Percentiles rank a stretch among this genome's conserved stretches.
Evolutionary conservation across 345 rosid genomes (phyloP).

Genomic region (Clarkia xantiana): DNA sequence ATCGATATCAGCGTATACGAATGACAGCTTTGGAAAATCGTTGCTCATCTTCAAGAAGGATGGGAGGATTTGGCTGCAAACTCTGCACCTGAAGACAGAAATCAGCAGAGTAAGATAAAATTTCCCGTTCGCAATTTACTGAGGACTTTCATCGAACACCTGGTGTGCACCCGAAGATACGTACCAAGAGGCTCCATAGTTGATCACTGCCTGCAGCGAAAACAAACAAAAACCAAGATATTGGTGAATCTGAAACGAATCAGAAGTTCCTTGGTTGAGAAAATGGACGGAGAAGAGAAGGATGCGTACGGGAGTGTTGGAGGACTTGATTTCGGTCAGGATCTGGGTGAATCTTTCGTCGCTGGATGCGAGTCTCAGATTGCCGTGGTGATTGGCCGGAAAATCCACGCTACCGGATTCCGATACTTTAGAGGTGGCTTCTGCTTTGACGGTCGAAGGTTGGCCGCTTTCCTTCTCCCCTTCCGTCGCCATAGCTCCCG

Average conservation of each 20-base stretch:
- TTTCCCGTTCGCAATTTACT: neutral
- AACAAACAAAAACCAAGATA: neutral
- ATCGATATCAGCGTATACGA: constrained; percentile 82
- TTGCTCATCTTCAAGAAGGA: constrained; percentile 60
- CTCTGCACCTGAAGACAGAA: constrained; percentile 51
- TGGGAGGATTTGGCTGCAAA: constrained; percentile 72
- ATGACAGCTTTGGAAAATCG: constrained; percentile 41
- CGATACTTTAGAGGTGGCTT: neutral
- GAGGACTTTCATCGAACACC: constrained; percentile 28
- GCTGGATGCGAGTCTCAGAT: constrained; percentile 31
- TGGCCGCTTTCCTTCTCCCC: too few species aligned
- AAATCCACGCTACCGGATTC: constrained; percentile 17
- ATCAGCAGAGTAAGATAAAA: neutral
- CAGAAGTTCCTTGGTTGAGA: neutral
- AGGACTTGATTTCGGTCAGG: constrained; percentile 31
- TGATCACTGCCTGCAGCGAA: constrained; percentile 36
- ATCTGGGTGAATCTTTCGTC: constrained; percentile 30
- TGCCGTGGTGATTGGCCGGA: constrained; percentile 31
- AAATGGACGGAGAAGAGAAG: neutral
- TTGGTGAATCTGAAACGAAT: neutral
- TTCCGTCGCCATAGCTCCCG: too few species aligned
- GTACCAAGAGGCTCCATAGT: constrained; percentile 59
- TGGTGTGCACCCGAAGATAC: constrained; percentile 6
- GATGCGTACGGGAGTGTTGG: constrained; percentile 27
- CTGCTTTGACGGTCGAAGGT: neutral